Conservation (phyloP, 371 early-diverging fungal genomes). For the Apophysomyces variabilis region DNA sequence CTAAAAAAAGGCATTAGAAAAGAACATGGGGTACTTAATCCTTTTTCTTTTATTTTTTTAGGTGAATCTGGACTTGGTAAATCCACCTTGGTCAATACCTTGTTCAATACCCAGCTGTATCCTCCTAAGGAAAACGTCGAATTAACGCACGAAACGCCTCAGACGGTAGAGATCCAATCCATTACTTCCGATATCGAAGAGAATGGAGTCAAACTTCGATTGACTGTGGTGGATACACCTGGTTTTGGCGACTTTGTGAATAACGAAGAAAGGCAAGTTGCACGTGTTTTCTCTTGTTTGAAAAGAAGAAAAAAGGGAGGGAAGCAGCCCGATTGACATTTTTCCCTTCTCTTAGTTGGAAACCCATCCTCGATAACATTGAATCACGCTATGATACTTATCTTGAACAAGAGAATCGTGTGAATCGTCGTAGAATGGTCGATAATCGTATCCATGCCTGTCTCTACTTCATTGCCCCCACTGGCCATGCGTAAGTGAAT, state of each 20-base stretch:
- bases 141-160: conserved; percentile 81
- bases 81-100: conserved; percentile 97
- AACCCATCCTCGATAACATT: conserved; percentile 94
- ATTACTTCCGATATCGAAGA: conserved; percentile 86
- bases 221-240: conserved; percentile 94
- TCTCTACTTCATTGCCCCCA: conserved; percentile 97
- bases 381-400: conserved; percentile 94
- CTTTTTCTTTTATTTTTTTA: conserved; percentile 12
- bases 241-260: conserved; percentile 95
- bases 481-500: conserved; percentile 78
- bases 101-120: conserved; percentile 94
- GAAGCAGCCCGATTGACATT: background rate
- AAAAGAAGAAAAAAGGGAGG: too few relatives aligned
- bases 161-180: conserved; percentile 92
- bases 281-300: background rate
- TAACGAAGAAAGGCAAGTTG: conserved; percentile 80
- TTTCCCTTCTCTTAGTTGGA: conserved; percentile 67
- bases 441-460: conserved; percentile 98
- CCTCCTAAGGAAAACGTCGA: conserved; percentile 78
- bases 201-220: conserved; percentile 86
- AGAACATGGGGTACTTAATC: background rate
- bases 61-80: conserved; percentile 97
- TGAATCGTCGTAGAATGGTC: conserved; percentile 81
- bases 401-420: conserved; percentile 91
- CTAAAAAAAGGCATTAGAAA: background rate